phyloP scores from a whole-genome alignment of 73 alveolate species.

The Paramecium primaurelia region DNA sequence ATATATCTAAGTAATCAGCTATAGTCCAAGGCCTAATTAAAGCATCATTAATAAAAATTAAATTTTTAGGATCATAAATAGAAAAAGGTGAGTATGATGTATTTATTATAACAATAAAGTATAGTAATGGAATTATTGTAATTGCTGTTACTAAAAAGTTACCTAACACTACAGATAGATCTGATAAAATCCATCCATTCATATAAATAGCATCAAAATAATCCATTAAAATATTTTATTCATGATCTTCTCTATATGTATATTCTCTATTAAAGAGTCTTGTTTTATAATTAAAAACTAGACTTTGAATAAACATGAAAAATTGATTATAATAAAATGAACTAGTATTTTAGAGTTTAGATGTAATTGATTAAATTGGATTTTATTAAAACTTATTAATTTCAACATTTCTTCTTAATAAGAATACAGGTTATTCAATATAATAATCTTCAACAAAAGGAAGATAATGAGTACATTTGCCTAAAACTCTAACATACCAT shows the following conservation, averaged over 20 bases:
- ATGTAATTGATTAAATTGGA: neutral
- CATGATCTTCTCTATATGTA: neutral
- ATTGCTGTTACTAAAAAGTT: neutral
- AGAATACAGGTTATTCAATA: neutral
- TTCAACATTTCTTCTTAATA: neutral
- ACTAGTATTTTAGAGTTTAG: neutral
- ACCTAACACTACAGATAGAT: neutral
- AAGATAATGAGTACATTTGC: neutral
- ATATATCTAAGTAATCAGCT: neutral
- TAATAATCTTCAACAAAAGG: neutral
- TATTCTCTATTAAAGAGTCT: constrained; percentile 17
- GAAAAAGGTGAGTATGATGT: neutral
- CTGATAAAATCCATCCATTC: constrained; percentile 15
- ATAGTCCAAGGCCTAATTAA: neutral
- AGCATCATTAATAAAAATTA: neutral
- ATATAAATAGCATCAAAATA: neutral
- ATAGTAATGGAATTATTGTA: neutral
- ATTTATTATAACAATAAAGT: neutral
- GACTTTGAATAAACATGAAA: neutral
- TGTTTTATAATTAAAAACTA: neutral
- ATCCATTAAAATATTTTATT: neutral
- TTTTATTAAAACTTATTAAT: neutral
- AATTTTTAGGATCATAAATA: constrained; percentile 5
- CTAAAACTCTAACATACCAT: neutral
- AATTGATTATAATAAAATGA: neutral